phyloP scores from a whole-genome alignment of 805 yeast species.

The Lipomyces spencermartinsiae region DNA sequence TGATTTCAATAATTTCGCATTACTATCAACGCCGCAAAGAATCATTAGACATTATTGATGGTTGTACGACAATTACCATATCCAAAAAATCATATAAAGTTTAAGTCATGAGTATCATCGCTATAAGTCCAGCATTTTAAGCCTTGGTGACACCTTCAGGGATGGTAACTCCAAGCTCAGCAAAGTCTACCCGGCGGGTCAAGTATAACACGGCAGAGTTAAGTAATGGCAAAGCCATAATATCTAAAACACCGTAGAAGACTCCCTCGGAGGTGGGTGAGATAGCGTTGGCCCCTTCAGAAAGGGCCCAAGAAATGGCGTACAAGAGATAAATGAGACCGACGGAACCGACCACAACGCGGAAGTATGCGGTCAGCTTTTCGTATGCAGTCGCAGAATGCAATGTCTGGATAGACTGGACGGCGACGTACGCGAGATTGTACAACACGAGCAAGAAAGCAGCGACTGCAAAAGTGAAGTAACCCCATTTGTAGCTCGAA shows the following conservation, averaged over 20 bases:
- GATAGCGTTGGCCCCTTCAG: conserved; percentile 68
- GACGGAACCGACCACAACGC: conserved; percentile 2
- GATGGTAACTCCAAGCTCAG: conserved; percentile 38
- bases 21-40: no score
- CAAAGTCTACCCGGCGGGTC: conserved; percentile 38
- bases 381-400: conserved; percentile 26
- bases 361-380: conserved; percentile 21
- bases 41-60: neutral
- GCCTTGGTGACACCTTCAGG: conserved; percentile 8
- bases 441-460: conserved; percentile 47
- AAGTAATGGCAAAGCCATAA: conserved; percentile 50
- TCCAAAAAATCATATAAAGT: no score
- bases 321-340: conserved; percentile 46
- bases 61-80: no score
- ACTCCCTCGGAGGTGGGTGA: conserved; percentile 65
- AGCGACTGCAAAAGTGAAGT: conserved; percentile 60
- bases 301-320: conserved; percentile 59
- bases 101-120: no score
- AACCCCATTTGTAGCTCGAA: conserved; percentile 72
- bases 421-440: conserved; percentile 32
- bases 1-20: no score
- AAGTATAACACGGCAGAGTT: conserved; percentile 36
- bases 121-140: neutral
- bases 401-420: conserved; percentile 23
- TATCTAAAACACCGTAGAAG: conserved; percentile 64